Evolutionary conservation across 108 stramenopile species (phyloP).

Genomic region (Schizochytrium sp.): DNA sequence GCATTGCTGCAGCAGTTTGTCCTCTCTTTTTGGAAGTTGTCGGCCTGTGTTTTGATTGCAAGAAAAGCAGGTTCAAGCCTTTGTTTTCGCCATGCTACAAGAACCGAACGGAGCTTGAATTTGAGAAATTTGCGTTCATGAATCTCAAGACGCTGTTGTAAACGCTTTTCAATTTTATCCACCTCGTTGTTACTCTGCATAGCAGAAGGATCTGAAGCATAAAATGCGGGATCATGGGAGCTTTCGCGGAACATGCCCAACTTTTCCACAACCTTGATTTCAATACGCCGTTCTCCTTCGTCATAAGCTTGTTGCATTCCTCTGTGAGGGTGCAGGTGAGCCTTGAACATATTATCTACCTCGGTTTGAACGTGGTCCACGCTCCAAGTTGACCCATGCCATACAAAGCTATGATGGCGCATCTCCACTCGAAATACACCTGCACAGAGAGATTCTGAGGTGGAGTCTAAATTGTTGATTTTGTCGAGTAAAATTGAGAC

Average conservation of each 20-base stretch:
- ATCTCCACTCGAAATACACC: background rate
- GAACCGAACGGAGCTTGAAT: background rate
- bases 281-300: background rate
- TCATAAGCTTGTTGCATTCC: conserved; percentile 5
- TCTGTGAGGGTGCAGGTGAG: background rate
- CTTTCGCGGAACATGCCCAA: background rate
- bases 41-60: background rate
- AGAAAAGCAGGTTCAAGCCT: background rate
- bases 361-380: background rate
- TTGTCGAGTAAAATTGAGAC: no score
- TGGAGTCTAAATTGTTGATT: background rate
- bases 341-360: background rate
- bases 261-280: background rate
- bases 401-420: background rate
- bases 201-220: background rate
- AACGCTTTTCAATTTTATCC: background rate
- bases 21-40: background rate
- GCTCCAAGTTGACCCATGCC: conserved; percentile 1
- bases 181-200: background rate
- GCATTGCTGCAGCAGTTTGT: background rate
- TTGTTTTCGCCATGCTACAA: background rate
- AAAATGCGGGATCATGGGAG: background rate
- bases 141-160: background rate
- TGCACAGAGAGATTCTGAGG: background rate
- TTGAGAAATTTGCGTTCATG: background rate